Percentiles rank a stretch among this genome's conserved stretches.
phyloP scores from a whole-genome alignment of 345 rosid genomes.

The Gossypium longicalyx region DNA sequence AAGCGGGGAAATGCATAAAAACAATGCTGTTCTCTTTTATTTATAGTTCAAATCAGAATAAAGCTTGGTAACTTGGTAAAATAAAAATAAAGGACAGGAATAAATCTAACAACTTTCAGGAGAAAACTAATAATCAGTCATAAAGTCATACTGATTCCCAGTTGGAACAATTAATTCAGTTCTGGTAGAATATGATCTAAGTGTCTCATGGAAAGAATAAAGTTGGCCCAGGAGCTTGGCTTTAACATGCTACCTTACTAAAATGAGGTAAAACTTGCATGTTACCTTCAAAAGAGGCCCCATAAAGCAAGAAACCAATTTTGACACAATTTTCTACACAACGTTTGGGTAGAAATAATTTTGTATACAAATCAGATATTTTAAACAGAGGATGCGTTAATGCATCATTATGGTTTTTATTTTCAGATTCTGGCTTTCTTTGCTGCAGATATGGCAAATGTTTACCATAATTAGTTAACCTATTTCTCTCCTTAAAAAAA shows the following conservation, averaged over 20 bases:
- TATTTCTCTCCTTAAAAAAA: neutral
- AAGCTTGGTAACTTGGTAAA: neutral
- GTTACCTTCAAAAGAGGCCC: neutral
- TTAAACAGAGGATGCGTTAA: too few relatives aligned
- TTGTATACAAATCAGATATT: neutral
- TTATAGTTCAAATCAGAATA: neutral
- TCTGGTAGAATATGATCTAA: neutral
- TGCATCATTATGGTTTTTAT: too few relatives aligned
- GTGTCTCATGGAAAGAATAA: neutral
- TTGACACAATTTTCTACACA: neutral
- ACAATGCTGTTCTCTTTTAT: neutral
- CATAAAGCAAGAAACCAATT: constrained; percentile 1
- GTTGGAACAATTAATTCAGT: neutral
- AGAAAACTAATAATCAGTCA: neutral
- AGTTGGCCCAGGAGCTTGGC: neutral
- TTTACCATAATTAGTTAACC: neutral
- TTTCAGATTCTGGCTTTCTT: too few relatives aligned
- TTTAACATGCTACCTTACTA: neutral
- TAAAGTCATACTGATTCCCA: neutral
- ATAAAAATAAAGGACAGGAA: neutral
- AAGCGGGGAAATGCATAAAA: neutral
- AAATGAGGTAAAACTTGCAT: neutral
- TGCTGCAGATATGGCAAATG: too few relatives aligned
- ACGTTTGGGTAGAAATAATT: neutral
- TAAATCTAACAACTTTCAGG: neutral